phyloP scores from a whole-genome alignment of 2,329 filamentous ascomycete genomes.

The Xylaria sp. region DNA sequence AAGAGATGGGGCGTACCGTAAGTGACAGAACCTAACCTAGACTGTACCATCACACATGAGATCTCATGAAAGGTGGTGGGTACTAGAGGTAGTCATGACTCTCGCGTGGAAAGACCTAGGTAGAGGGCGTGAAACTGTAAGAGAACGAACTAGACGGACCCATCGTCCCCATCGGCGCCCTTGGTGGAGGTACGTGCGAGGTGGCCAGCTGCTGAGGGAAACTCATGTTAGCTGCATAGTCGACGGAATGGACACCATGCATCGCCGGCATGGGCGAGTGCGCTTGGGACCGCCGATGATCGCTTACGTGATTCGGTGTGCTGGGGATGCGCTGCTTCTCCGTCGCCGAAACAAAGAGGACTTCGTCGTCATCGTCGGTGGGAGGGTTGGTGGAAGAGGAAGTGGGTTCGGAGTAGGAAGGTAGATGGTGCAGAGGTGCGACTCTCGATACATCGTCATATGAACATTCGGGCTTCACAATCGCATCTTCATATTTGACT shows the following conservation, averaged over 20 bases:
- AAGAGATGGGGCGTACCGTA: constrained; percentile 18
- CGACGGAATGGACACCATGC: constrained; percentile 42
- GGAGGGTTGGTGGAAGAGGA: constrained; percentile 30
- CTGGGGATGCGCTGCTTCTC: constrained; percentile 38
- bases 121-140: constrained; percentile 40
- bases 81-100: constrained; percentile 42
- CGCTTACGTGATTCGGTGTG: constrained; percentile 23
- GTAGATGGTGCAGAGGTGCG: constrained; percentile 20
- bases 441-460: constrained; percentile 35
- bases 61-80: background rate
- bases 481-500: constrained; percentile 50
- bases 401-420: constrained; percentile 21
- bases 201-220: constrained; percentile 41
- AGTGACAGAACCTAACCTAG: background rate
- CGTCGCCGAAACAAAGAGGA: constrained; percentile 44
- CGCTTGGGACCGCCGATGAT: constrained; percentile 34
- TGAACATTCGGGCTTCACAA: constrained; percentile 46
- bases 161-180: constrained; percentile 21
- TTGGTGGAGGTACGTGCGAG: background rate
- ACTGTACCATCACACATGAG: background rate
- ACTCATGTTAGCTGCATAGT: constrained; percentile 46
- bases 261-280: constrained; percentile 34
- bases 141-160: constrained; percentile 38
- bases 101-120: constrained; percentile 44
- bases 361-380: constrained; percentile 47